Evolutionary conservation across 768 basidiomycete genomes (phyloP), one percentile per base, ranked within the genome.

Genomic region (Baorangia bicolor): DNA sequence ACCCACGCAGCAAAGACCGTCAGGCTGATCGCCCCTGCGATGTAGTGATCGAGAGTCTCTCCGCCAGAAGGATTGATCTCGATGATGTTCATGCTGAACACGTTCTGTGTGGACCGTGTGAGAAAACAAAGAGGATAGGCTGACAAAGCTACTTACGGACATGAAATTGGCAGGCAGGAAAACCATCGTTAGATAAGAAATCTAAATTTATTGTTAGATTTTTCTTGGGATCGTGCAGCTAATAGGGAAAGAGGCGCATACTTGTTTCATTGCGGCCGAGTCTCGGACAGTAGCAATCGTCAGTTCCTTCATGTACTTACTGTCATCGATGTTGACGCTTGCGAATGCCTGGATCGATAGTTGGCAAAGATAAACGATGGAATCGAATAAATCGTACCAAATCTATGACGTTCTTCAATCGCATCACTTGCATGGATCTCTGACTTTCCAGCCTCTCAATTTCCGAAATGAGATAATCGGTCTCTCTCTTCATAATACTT

Each of bases 321-420:
- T 83, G 56, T 86, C 85, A 1, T 71, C 71, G 46, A 85, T 81
- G 57, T 83, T 85, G 25, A 85, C 81, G 40, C 70, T 79, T 42
- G 81, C 80, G 61, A 86, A 86, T 10, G 81, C 83, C 84, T 85
- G 48, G 4, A 30, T 34, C 25, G 27, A 16, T 18, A 6, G 35
- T 58, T 21, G 30, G 46, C 14, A 46, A 20, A 18, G 10, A 20
- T 14, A 39, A 42, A 40, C 16, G 8, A 41, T 25, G 25, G 11
- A 6, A 49, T 11, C 5, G 14, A 38, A 51, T 27, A 3, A 16
- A 28, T 49, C 67, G 4, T 45, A 73, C 73, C 61, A 74, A 49
- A 42, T 74, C 53, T 56, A 73, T 75, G 31, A 71, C 66, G 37
- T 74, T 74, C 42, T 65, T 66, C 41, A 74, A 39, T 30, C 74